A percentile compares a stretch with the other conserved stretches of the same genome.
Evolutionary conservation across 176 grass and related monocot genomes (phyloP).

Genomic region (Leersia perrieri): DNA sequence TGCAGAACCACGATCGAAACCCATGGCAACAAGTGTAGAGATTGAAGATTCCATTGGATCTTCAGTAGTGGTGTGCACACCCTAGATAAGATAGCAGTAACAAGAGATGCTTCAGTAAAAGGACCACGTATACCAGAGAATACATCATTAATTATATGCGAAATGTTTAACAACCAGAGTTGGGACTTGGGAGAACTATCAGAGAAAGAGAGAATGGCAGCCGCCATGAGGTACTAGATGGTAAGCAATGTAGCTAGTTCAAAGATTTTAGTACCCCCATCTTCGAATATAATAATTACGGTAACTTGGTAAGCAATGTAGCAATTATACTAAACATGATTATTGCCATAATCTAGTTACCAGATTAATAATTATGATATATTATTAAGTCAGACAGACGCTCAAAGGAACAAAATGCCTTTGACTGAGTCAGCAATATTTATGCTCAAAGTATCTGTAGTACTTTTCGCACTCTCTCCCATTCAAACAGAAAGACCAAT

Average conservation of each 20-base stretch:
- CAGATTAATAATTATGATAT: not conserved
- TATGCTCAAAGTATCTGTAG: too few relatives aligned
- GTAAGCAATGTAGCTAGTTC: not conserved
- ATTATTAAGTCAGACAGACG: not conserved
- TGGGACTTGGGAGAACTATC: too few relatives aligned
- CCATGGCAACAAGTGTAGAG: constrained; percentile 71
- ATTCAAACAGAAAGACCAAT: not conserved
- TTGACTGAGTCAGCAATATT: not conserved
- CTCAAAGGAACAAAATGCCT: not conserved
- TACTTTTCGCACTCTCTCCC: not conserved
- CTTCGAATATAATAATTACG: too few relatives aligned
- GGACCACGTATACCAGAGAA: not conserved
- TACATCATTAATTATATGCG: not conserved
- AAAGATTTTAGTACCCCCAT: too few relatives aligned
- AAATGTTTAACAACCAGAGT: not conserved
- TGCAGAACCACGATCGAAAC: constrained; percentile 72
- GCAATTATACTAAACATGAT: not conserved
- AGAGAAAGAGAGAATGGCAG: too few relatives aligned
- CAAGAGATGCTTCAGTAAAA: not conserved
- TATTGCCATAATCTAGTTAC: not conserved
- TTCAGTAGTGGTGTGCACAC: not conserved
- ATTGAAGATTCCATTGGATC: constrained; percentile 55
- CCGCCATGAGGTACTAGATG: not conserved
- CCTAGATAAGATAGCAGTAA: constrained; percentile 16
- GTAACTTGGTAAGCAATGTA: not conserved